Evolutionary conservation across 345 rosid genomes (phyloP), one percentile per base, ranked within the genome.

Genomic region (Hibiscus syriacus): DNA sequence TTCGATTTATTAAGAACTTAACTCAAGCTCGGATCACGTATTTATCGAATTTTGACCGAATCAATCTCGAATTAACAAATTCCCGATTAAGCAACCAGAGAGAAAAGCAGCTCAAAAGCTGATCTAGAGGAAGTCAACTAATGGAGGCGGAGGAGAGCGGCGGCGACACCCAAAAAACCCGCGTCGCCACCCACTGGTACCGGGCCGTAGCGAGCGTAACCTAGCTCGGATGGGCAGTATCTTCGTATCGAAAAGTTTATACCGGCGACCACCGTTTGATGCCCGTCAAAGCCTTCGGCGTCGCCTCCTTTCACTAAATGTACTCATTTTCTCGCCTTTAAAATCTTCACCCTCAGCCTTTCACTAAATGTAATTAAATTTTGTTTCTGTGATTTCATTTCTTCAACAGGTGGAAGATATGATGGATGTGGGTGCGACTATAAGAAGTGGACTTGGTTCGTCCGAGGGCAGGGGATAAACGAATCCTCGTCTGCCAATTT

Each of bases 281-380:
- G 82, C 84, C 84, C 57, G 9, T 83, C 0, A 83, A 80, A 68
- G 84, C 87, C n/a, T 76, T 78, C 23, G 82, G 70, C 12, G 73
- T 83, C 30, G 82, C 82, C 34, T 67, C 82, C 23, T 80, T 83
- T 63, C 74, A 68, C 67, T 76, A 20, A 34, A 0, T 32, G 8
- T 7, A 32, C n/a, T 32, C 36, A 32, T 6, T 7, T 32, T 8
- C 36, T 0, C 1, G 36, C 6, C 0, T 38, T 41, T 23, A 38
- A 16, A 25, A n/a, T 48, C 17, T 39, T 5, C 4, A 25, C 20
- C 13, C 56, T 8, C 9, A 20, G 1, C 17, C 25, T 10, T 58
- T 58, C 11, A 8, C 9, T 38, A 48, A 46, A 48, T 12, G n/a
- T n/a, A n/a, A n/a, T 29, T 2, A 29, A 29, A 29, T 7, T 19